Percentiles rank a stretch among this genome's conserved stretches.
Conservation (phyloP, 108 stramenopile species). For the Schizochytrium sp. region DNA sequence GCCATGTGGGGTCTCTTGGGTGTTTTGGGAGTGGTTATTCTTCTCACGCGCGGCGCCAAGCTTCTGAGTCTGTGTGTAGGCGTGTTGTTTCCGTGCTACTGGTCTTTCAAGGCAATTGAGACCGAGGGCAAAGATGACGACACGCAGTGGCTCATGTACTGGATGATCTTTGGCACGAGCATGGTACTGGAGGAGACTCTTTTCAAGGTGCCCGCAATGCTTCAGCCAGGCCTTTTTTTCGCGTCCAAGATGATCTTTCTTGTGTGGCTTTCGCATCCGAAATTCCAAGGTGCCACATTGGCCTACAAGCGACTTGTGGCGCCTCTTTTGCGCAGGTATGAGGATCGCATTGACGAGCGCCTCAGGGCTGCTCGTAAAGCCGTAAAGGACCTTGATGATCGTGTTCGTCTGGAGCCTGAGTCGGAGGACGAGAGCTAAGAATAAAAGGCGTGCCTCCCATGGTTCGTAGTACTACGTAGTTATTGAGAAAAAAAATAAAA, state of each 20-base stretch:
- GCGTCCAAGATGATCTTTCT: background rate
- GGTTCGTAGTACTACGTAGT: too few species aligned
- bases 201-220: background rate
- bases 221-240: background rate
- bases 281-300: background rate
- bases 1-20: background rate
- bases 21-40: background rate
- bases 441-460: too few species aligned
- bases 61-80: background rate
- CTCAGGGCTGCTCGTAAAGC: background rate
- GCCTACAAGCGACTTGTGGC: background rate
- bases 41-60: background rate
- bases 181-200: background rate
- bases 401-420: background rate
- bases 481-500: too few species aligned
- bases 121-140: constrained; percentile 23
- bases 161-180: constrained; percentile 17
- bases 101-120: constrained; percentile 28
- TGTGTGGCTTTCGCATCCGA: background rate
- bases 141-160: constrained; percentile 29
- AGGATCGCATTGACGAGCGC: background rate
- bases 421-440: too few species aligned
- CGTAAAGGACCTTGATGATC: background rate
- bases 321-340: background rate
- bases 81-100: constrained; percentile 16